Percentiles rank a stretch among this genome's conserved stretches.
Conservation (phyloP, 139 green algal species). For the Picocystis salinarum region DNA sequence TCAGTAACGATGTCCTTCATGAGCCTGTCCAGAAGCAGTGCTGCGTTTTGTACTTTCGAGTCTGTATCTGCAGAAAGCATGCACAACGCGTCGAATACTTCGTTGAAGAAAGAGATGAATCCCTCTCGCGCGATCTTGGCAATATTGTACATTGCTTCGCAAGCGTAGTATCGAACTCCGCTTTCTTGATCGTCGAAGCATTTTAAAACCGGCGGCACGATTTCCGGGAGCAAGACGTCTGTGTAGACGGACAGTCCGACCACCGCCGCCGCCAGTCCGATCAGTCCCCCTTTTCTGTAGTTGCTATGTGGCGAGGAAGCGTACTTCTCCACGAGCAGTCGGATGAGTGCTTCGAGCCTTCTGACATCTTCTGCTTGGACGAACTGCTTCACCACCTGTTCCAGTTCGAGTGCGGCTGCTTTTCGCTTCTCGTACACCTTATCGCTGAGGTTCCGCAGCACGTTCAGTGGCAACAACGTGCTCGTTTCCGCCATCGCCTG, state of each 20-base stretch:
- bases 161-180: slow-evolving; percentile 88
- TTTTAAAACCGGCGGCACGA: slow-evolving; percentile 70
- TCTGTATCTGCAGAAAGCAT: slow-evolving; percentile 51
- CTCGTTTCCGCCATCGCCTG: slow-evolving; percentile 2
- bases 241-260: slow-evolving; percentile 56
- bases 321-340: not conserved
- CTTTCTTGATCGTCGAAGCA: slow-evolving; percentile 63
- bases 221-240: slow-evolving; percentile 10
- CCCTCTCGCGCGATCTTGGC: slow-evolving; percentile 60
- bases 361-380: not conserved
- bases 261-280: slow-evolving; percentile 75
- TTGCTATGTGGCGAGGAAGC: not conserved
- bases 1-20: slow-evolving; percentile 58
- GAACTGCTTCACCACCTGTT: slow-evolving; percentile 12
- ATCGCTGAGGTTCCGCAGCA: slow-evolving; percentile 10
- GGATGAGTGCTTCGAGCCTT: not conserved
- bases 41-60: slow-evolving; percentile 69
- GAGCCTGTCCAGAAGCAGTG: slow-evolving; percentile 77
- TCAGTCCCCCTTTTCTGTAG: slow-evolving; percentile 52
- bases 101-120: slow-evolving; percentile 75
- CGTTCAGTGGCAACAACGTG: slow-evolving; percentile 3
- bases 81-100: slow-evolving; percentile 87
- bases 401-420: slow-evolving; percentile 44
- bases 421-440: slow-evolving; percentile 91
- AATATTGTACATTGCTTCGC: slow-evolving; percentile 92